Evolutionary conservation across 306 rosid species (phyloP).

Genomic region (Cyamopsis tetragonoloba): DNA sequence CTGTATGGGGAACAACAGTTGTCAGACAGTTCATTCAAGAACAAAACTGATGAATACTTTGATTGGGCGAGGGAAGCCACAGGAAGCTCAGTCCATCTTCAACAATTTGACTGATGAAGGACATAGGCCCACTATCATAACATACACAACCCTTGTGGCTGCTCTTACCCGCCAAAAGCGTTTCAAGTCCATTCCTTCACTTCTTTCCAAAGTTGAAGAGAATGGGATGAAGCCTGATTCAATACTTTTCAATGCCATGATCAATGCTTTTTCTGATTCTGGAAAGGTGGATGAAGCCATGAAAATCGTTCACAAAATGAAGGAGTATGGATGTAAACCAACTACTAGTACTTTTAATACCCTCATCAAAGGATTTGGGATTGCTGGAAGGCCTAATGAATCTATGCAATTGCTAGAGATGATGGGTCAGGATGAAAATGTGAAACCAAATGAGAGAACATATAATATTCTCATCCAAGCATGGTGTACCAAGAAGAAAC

Average conservation of each 20-base stretch:
- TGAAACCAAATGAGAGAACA: conserved; percentile 79
- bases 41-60: conserved; percentile 77
- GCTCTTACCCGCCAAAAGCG: conserved; percentile 81
- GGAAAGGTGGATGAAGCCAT: conserved; percentile 68
- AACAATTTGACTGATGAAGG: conserved; percentile 67
- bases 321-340: conserved; percentile 73
- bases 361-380: conserved; percentile 86
- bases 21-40: conserved; percentile 74
- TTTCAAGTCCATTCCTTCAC: conserved; percentile 65
- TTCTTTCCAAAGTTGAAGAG: conserved; percentile 70
- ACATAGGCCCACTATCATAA: conserved; percentile 76
- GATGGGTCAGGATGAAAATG: conserved; percentile 52
- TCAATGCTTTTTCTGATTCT: conserved; percentile 82
- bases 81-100: conserved; percentile 68
- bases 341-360: conserved; percentile 86
- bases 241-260: conserved; percentile 84
- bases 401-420: conserved; percentile 63
- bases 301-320: conserved; percentile 72
- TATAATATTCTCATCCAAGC: conserved; percentile 83
- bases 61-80: conserved; percentile 69
- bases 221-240: conserved; percentile 79
- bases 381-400: conserved; percentile 66
- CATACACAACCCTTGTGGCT: conserved; percentile 85
- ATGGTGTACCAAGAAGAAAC: conserved; percentile 67
- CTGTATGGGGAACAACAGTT: conserved; percentile 60